phyloP scores from a whole-genome alignment of 1,284 basidiomycete species.

The Malassezia furfur region DNA sequence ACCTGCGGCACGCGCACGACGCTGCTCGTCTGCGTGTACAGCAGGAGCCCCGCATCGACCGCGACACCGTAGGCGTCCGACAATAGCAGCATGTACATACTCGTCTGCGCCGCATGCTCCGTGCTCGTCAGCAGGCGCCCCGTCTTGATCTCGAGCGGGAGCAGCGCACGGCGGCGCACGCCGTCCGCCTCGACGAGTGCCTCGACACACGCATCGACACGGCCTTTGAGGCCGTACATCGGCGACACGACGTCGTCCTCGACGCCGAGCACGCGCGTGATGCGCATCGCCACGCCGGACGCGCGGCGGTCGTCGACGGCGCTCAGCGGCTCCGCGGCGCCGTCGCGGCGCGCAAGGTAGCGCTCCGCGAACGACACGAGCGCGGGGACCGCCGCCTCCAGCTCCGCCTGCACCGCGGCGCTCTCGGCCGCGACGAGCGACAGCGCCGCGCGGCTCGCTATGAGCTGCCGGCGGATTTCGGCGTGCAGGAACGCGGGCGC shows the following conservation, averaged over 20 bases:
- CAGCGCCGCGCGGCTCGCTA: slow-evolving; percentile 25
- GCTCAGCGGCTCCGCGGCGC: background rate
- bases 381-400: slow-evolving; percentile 24
- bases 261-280: slow-evolving; percentile 55
- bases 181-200: slow-evolving; percentile 21
- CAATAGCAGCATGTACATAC: slow-evolving; percentile 87
- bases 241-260: slow-evolving; percentile 98
- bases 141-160: slow-evolving; percentile 90
- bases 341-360: slow-evolving; percentile 23
- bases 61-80: slow-evolving; percentile 68
- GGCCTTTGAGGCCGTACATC: slow-evolving; percentile 86
- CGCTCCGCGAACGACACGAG: slow-evolving; percentile 33
- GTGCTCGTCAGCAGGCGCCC: slow-evolving; percentile 59
- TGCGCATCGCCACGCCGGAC: slow-evolving; percentile 13
- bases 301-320: slow-evolving; percentile 5
- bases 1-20: slow-evolving; percentile 68
- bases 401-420: slow-evolving; percentile 15
- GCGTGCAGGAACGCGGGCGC: slow-evolving; percentile 24
- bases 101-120: slow-evolving; percentile 93
- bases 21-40: slow-evolving; percentile 83
- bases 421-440: slow-evolving; percentile 26
- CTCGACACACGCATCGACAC: slow-evolving; percentile 81
- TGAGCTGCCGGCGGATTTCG: slow-evolving; percentile 28
- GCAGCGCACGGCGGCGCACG: slow-evolving; percentile 50
- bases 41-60: slow-evolving; percentile 66